Evolutionary conservation across 2,329 filamentous ascomycete genomes (phyloP).

Genomic region (Emmonsiellopsis sp.): DNA sequence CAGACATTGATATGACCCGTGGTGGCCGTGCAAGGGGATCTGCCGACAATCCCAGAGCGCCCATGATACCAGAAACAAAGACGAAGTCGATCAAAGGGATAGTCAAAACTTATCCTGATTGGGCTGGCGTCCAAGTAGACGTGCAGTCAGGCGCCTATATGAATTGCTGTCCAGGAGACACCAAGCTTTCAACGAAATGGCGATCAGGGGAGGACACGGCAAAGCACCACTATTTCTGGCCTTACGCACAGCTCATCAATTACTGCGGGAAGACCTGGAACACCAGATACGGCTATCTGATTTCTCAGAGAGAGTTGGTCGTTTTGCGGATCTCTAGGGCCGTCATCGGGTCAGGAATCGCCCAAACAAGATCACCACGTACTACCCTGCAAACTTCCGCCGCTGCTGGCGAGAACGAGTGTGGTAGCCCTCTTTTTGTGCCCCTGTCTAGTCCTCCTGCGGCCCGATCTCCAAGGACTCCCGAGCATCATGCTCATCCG

Average conservation of each 20-base stretch:
- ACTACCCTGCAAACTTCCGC: no score
- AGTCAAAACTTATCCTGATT: conserved; percentile 1
- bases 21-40: not conserved
- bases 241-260: not conserved
- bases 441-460: not conserved
- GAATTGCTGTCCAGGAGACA: conserved; percentile 4
- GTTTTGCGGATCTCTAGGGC: conserved; percentile 6
- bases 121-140: not conserved
- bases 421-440: not conserved
- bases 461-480: no score
- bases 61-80: not conserved
- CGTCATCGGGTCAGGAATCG: conserved; percentile 3
- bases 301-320: conserved; percentile 5
- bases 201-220: not conserved
- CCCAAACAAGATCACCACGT: not conserved
- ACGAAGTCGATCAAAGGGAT: not conserved
- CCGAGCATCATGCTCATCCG: not conserved
- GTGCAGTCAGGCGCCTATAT: not conserved
- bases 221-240: not conserved
- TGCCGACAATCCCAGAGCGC: not conserved
- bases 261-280: conserved; percentile 2
- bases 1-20: conserved; percentile 4
- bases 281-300: conserved; percentile 8
- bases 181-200: conserved; percentile 7
- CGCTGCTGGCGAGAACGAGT: no score